These are phyloP conservation scores for Fusarium tjaetaba DNA, from an alignment of 2,329 filamentous ascomycete species.

Conservation along the genomic window DNA sequence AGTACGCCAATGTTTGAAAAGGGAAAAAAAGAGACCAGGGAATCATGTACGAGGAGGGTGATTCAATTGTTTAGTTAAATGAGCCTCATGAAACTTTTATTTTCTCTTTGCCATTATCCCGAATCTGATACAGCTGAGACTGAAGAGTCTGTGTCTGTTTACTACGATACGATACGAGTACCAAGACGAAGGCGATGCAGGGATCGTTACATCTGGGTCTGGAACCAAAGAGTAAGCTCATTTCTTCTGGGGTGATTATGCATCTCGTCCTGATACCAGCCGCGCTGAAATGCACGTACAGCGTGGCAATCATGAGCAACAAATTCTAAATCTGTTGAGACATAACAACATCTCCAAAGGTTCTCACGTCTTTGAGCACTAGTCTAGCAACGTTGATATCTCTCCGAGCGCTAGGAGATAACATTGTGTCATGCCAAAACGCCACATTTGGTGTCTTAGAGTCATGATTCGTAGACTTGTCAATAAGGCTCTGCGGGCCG, in stretches of 20 bases:
- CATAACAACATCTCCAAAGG: background rate
- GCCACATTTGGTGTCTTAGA: background rate
- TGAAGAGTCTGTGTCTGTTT: background rate
- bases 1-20: conserved; percentile 16
- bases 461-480: background rate
- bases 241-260: conserved; percentile 21
- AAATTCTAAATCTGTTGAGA: background rate
- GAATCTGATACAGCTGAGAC: background rate
- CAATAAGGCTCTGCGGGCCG: conserved; percentile 22
- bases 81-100: background rate
- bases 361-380: background rate
- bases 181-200: background rate
- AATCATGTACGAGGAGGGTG: background rate
- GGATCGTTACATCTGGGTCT: background rate
- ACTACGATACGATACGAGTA: background rate
- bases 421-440: background rate
- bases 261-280: conserved; percentile 1
- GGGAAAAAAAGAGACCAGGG: conserved; percentile 8
- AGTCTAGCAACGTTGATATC: background rate
- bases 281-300: conserved; percentile 16
- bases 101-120: background rate
- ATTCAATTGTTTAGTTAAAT: conserved; percentile 4
- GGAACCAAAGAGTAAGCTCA: background rate
- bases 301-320: background rate
- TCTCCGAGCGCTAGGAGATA: background rate